Percentiles rank a stretch among this genome's conserved stretches.
Evolutionary conservation across 345 rosid species (phyloP).

Genomic region (Pistacia integerrima): DNA sequence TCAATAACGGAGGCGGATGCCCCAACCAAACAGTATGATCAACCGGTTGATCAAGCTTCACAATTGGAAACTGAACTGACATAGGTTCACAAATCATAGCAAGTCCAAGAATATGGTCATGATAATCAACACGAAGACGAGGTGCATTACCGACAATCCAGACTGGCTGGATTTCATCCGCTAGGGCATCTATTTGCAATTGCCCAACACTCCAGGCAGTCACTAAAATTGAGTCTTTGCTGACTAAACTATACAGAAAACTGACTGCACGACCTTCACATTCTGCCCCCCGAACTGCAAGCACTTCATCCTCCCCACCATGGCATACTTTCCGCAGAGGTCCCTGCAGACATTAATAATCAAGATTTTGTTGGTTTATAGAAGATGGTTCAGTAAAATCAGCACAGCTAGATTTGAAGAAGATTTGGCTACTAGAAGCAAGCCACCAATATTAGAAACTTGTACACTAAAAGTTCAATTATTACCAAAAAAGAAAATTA

Average conservation of each 20-base stretch:
- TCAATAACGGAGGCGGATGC: slow-evolving; percentile 83
- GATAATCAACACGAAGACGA: slow-evolving; percentile 67
- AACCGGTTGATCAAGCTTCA: slow-evolving; percentile 58
- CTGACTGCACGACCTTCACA: slow-evolving; percentile 86
- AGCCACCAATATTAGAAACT: too few species aligned
- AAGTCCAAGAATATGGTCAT: slow-evolving; percentile 56
- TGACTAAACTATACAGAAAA: slow-evolving; percentile 72
- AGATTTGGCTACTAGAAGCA: too few species aligned
- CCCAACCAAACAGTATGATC: slow-evolving; percentile 83
- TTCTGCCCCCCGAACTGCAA: slow-evolving; percentile 55
- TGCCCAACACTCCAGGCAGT: slow-evolving; percentile 98
- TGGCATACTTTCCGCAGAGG: slow-evolving; percentile 67
- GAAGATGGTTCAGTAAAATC: not conserved
- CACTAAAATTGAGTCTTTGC: slow-evolving; percentile 92
- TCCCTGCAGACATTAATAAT: slow-evolving; percentile 51
- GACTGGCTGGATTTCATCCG: slow-evolving; percentile 96
- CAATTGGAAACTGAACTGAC: slow-evolving; percentile 42
- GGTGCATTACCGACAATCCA: slow-evolving; percentile 79
- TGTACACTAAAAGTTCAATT: too few species aligned
- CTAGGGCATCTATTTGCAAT: slow-evolving; percentile 88
- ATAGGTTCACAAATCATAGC: slow-evolving; percentile 94
- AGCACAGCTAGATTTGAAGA: too few species aligned
- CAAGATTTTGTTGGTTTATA: slow-evolving; percentile 1
- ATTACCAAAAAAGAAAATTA: too few species aligned
- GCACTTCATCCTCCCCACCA: slow-evolving; percentile 57